Percentiles rank a stretch among this genome's conserved stretches.
phyloP scores from a whole-genome alignment of 2,329 filamentous ascomycete genomes.

The Fusarium sp. region DNA sequence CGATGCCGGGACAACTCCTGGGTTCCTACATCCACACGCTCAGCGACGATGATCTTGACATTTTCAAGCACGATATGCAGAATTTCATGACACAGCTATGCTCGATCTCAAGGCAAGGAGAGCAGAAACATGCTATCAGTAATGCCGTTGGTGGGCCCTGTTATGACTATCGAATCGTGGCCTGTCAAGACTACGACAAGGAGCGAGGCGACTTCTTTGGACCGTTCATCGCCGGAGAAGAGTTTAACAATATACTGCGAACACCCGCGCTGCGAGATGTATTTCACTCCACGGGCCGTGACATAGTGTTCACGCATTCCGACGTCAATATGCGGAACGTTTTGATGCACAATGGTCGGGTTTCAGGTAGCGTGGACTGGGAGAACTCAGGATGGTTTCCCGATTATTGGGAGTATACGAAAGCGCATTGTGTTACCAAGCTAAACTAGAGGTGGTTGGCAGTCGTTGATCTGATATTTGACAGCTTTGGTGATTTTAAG shows the following conservation, averaged over 20 bases:
- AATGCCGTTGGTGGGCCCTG: neutral
- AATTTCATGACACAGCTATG: neutral
- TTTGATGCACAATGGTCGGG: constrained; percentile 36
- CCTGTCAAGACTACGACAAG: neutral
- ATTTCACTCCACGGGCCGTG: neutral
- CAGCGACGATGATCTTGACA: neutral
- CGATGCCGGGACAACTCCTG: neutral
- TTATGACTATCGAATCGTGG: neutral
- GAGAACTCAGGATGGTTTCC: constrained; percentile 39
- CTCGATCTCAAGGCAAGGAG: neutral
- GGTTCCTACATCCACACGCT: neutral
- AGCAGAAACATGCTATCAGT: neutral
- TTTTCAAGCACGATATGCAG: neutral
- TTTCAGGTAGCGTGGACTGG: constrained; percentile 42
- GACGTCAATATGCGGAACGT: constrained; percentile 44
- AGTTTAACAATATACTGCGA: constrained; percentile 14
- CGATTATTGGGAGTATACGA: constrained; percentile 39
- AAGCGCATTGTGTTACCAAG: constrained; percentile 15
- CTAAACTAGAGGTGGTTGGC: neutral
- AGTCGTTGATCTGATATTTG: neutral
- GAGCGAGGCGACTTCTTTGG: neutral
- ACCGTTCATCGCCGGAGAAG: constrained; percentile 9
- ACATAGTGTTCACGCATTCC: constrained; percentile 54
- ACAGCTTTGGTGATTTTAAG: neutral
- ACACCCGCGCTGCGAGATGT: neutral